Percentiles rank a stretch among this genome's conserved stretches.
Evolutionary conservation across 2,329 filamentous ascomycete genomes (phyloP).

Genomic region (Arachnopeziza araneosa): DNA sequence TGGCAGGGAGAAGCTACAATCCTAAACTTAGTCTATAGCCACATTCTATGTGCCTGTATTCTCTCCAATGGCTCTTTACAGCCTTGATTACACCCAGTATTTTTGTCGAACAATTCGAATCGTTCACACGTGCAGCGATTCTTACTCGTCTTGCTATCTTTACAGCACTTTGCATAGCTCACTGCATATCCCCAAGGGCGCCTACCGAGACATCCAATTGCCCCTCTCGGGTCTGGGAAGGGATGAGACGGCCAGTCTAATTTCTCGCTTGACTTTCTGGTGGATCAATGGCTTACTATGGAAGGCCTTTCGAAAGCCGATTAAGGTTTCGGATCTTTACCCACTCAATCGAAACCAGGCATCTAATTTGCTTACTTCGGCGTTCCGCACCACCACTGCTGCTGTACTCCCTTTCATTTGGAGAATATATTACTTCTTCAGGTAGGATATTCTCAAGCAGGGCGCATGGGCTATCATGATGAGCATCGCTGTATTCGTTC

Average conservation of each 20-base stretch:
- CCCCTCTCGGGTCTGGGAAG: background rate
- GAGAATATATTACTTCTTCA: conserved; percentile 58
- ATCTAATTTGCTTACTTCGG: background rate
- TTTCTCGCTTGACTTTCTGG: conserved; percentile 54
- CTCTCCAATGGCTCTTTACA: conserved; percentile 1
- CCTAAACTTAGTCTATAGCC: background rate
- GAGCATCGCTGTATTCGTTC: conserved; percentile 58
- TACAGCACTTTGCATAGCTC: background rate
- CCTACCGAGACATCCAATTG: background rate
- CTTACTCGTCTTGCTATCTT: background rate
- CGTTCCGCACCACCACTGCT: background rate
- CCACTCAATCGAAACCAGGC: conserved; percentile 41
- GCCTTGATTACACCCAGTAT: background rate
- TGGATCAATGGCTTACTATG: conserved; percentile 62
- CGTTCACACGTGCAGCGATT: background rate
- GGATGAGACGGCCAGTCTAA: conserved; percentile 1
- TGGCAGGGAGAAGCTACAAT: background rate
- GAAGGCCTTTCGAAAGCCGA: conserved; percentile 56
- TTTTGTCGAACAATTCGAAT: background rate
- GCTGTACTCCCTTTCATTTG: conserved; percentile 40
- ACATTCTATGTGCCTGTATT: conserved; percentile 1
- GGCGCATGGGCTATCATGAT: conserved; percentile 57
- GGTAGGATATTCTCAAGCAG: conserved; percentile 52
- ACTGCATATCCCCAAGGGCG: background rate
- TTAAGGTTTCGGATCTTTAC: conserved; percentile 61